Percentiles rank a stretch among this genome's conserved stretches.
These are phyloP conservation scores for Panicum hallii DNA, from an alignment of 202 grass and related monocot species.

Conservation along the genomic window DNA sequence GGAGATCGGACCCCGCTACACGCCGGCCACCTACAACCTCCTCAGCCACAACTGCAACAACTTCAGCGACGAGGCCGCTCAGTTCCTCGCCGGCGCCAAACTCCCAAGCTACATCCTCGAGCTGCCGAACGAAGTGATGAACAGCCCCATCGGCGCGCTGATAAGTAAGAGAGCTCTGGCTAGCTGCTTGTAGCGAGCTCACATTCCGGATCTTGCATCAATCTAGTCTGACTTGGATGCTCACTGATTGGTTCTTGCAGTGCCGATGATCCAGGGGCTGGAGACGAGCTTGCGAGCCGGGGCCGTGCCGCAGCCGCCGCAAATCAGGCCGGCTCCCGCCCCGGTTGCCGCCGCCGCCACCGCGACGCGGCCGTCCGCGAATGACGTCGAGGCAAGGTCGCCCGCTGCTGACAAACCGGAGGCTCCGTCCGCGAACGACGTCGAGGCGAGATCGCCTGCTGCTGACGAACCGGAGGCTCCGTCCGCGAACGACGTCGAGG, in stretches of 20 bases:
- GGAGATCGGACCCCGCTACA: constrained; percentile 73
- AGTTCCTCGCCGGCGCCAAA: constrained; percentile 61
- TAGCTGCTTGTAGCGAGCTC: not conserved
- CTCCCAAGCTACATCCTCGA: constrained; percentile 81
- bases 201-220: not conserved
- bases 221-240: not conserved
- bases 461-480: not conserved
- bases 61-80: constrained; percentile 80
- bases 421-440: no score
- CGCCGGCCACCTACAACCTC: constrained; percentile 64
- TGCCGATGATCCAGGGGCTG: constrained; percentile 79
- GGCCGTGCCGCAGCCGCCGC: constrained; percentile 62
- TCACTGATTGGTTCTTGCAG: constrained; percentile 37
- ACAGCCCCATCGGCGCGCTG: constrained; percentile 59
- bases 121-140: constrained; percentile 76
- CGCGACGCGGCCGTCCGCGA: not conserved
- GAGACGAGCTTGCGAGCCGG: constrained; percentile 70
- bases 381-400: not conserved
- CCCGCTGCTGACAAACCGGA: not conserved
- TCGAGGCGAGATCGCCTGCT: constrained; percentile 5
- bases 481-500: not conserved
- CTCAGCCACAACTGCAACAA: constrained; percentile 93
- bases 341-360: not conserved
- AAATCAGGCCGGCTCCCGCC: constrained; percentile 38
- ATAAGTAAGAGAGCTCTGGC: constrained; percentile 54